phyloP scores from a whole-genome alignment of 345 rosid genomes.

The Pseudoturritis turrita region DNA sequence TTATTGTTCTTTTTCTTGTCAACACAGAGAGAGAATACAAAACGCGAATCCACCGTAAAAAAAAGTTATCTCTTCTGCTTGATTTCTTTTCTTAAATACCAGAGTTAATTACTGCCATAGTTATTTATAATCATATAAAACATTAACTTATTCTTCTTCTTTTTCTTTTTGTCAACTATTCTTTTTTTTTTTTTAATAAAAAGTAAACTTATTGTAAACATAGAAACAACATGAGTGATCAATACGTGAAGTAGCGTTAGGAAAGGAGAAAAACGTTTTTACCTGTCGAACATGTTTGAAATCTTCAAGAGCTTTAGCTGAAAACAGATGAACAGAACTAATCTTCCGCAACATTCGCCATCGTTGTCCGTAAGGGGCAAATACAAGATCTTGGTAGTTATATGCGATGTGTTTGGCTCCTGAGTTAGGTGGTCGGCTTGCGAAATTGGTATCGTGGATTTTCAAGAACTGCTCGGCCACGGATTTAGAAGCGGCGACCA shows the following conservation, averaged over 20 bases:
- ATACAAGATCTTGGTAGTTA: conserved; percentile 87
- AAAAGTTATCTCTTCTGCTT: background rate
- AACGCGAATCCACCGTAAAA: background rate
- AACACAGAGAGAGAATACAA: background rate
- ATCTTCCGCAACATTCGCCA: conserved; percentile 91
- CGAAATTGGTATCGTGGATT: conserved; percentile 72
- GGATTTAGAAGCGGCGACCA: conserved; percentile 82
- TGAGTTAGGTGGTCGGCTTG: conserved; percentile 83
- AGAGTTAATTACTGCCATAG: background rate
- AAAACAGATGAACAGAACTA: conserved; percentile 75
- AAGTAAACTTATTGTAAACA: background rate
- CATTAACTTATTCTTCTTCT: too few species aligned
- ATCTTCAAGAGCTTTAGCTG: conserved; percentile 82
- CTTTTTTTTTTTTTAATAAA: too few species aligned
- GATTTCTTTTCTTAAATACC: background rate
- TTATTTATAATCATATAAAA: background rate
- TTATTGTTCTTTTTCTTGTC: background rate
- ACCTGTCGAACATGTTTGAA: conserved; percentile 80
- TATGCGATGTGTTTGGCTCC: conserved; percentile 90
- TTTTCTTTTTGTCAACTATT: too few species aligned
- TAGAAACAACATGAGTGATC: background rate
- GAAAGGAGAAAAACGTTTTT: conserved; percentile 3
- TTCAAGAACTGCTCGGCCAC: conserved; percentile 81
- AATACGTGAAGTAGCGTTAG: conserved; percentile 19
- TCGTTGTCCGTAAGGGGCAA: conserved; percentile 83